Evolutionary conservation across 2,329 filamentous ascomycete genomes (phyloP).

Genomic region (Rutstroemia sp.): DNA sequence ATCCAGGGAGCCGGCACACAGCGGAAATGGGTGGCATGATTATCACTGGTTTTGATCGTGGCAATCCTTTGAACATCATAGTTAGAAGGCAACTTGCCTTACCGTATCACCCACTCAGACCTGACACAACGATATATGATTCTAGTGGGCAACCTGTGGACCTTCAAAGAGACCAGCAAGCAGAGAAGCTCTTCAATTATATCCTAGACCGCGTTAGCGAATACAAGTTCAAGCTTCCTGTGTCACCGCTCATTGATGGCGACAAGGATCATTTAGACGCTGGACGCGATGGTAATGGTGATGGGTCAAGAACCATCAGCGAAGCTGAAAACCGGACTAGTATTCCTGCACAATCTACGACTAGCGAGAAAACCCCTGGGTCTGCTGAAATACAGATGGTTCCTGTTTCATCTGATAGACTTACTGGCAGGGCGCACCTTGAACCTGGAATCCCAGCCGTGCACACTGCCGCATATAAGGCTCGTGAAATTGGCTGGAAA

Average conservation of each 20-base stretch:
- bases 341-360: constrained; percentile 50
- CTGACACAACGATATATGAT: constrained; percentile 87
- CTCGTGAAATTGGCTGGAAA: constrained; percentile 74
- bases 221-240: constrained; percentile 73
- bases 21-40: constrained; percentile 98
- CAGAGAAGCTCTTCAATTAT: constrained; percentile 91
- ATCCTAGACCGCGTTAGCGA: constrained; percentile 85
- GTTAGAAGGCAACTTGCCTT: constrained; percentile 85
- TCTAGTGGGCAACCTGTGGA: constrained; percentile 71
- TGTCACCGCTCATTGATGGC: constrained; percentile 68
- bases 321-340: constrained; percentile 59
- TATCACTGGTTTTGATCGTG: constrained; percentile 91
- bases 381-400: constrained; percentile 44
- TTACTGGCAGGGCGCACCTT: constrained; percentile 67
- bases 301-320: constrained; percentile 64
- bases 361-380: constrained; percentile 18
- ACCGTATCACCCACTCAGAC: constrained; percentile 72
- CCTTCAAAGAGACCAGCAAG: constrained; percentile 67
- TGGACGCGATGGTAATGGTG: constrained; percentile 68
- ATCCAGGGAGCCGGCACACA: constrained; percentile 60
- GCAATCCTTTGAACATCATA: constrained; percentile 87
- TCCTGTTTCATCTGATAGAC: constrained; percentile 56
- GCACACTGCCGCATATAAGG: constrained; percentile 68
- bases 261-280: constrained; percentile 75
- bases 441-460: constrained; percentile 63